Evolutionary conservation across 352 stramenopile genomes (phyloP).

Genomic region (Elongisporangium undulatum): DNA sequence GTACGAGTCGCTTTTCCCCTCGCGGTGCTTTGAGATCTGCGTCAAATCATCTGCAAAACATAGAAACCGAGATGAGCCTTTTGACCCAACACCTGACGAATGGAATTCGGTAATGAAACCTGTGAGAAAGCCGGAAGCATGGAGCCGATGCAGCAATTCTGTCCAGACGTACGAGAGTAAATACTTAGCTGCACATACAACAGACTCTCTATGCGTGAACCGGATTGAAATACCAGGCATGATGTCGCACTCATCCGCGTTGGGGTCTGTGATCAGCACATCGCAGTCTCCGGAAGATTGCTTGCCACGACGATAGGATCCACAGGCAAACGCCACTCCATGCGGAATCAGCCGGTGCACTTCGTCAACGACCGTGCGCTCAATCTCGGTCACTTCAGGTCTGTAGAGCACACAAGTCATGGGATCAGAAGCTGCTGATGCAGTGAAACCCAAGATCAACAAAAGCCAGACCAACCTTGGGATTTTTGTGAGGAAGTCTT

Average conservation of each 20-base stretch:
- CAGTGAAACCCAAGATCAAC: background rate
- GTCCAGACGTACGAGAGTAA: background rate
- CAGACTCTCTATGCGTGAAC: background rate
- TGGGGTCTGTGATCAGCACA: conserved; percentile 71
- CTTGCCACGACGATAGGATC: conserved; percentile 79
- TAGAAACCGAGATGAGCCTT: no score
- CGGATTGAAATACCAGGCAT: conserved; percentile 32
- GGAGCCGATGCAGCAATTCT: conserved; percentile 57
- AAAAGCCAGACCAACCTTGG: conserved; percentile 26
- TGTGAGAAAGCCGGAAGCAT: conserved; percentile 61
- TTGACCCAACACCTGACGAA: no score
- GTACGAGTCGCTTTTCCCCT: conserved; percentile 67
- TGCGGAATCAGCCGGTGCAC: conserved; percentile 61
- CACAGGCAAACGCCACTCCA: conserved; percentile 58
- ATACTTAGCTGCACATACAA: background rate
- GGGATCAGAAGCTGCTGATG: background rate
- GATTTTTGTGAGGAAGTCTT: conserved; percentile 78
- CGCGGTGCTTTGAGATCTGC: conserved; percentile 48
- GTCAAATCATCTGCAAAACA: conserved; percentile 60
- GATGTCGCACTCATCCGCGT: conserved; percentile 62
- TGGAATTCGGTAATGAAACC: conserved; percentile 12
- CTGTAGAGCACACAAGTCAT: conserved; percentile 12
- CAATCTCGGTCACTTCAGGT: conserved; percentile 67
- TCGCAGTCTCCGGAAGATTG: conserved; percentile 69
- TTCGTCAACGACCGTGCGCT: conserved; percentile 66